Conservation (phyloP, 2,329 filamentous ascomycete species). For the Zopfia rhizophila region DNA sequence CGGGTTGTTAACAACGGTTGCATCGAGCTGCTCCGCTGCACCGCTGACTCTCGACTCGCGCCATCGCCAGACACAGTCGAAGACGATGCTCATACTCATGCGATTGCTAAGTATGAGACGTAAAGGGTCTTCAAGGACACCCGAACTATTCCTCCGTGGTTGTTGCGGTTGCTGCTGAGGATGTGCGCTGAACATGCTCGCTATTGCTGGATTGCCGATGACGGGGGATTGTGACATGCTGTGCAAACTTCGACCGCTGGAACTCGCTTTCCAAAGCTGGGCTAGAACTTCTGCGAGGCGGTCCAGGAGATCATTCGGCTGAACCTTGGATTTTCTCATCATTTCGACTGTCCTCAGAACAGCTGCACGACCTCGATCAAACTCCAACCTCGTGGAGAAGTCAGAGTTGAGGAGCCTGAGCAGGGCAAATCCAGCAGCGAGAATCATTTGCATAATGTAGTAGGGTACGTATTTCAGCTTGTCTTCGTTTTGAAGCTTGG, state of each 20-base stretch:
- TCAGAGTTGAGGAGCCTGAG: conserved; percentile 81
- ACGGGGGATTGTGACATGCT: conserved; percentile 51
- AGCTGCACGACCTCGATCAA: conserved; percentile 73
- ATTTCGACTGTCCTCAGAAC: conserved; percentile 77
- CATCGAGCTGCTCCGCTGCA: conserved; percentile 58
- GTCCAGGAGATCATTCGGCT: conserved; percentile 82
- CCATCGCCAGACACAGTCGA: conserved; percentile 88
- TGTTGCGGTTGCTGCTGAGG: conserved; percentile 33
- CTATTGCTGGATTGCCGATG: conserved; percentile 41
- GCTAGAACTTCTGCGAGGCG: conserved; percentile 85
- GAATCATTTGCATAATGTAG: conserved; percentile 85
- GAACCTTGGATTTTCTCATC: conserved; percentile 77
- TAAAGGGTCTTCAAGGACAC: conserved; percentile 71
- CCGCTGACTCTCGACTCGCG: conserved; percentile 70
- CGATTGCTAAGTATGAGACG: conserved; percentile 84
- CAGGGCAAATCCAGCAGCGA: conserved; percentile 81
- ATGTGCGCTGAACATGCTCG: conserved; percentile 45
- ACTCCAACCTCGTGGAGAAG: conserved; percentile 70
- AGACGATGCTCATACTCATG: conserved; percentile 86
- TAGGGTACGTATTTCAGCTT: conserved; percentile 75
- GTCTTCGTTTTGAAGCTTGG: conserved; percentile 64
- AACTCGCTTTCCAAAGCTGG: conserved; percentile 79
- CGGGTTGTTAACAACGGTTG: conserved; percentile 84
- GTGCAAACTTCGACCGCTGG: conserved; percentile 44
- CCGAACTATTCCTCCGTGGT: conserved; percentile 37